phyloP scores from a whole-genome alignment of 768 basidiomycete genomes.

The Kwoniella heveanensis region DNA sequence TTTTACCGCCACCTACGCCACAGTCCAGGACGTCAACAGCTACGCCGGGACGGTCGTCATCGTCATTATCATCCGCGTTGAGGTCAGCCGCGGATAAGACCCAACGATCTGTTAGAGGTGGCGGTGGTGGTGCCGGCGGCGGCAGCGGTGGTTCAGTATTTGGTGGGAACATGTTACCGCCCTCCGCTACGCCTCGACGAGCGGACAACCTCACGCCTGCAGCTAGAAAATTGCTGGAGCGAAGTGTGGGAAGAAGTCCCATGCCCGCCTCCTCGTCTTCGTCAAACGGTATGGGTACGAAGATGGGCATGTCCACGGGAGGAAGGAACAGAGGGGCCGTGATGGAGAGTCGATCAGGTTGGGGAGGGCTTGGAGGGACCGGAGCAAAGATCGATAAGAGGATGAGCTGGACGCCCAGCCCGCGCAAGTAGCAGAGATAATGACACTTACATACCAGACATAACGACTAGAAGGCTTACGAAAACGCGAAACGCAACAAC shows the following conservation, averaged over 20 bases:
- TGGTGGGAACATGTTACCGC: slow-evolving; percentile 71
- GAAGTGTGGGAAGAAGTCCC: slow-evolving; percentile 41
- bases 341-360: slow-evolving; percentile 44
- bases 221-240: slow-evolving; percentile 70
- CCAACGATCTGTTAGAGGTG: slow-evolving; percentile 37
- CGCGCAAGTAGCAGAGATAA: slow-evolving; percentile 16
- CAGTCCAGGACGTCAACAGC: slow-evolving; percentile 41
- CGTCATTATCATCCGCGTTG: slow-evolving; percentile 52
- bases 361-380: slow-evolving; percentile 11
- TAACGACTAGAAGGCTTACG: no score
- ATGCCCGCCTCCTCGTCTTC: slow-evolving; percentile 22
- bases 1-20: slow-evolving; percentile 32
- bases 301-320: slow-evolving; percentile 22
- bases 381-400: slow-evolving; percentile 9
- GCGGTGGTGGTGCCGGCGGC: no score
- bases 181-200: slow-evolving; percentile 69
- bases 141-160: slow-evolving; percentile 55
- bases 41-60: slow-evolving; percentile 13
- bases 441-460: no score
- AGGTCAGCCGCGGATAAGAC: slow-evolving; percentile 55
- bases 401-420: slow-evolving; percentile 47
- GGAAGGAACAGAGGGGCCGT: slow-evolving; percentile 42
- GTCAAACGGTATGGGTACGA: neutral
- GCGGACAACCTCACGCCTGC: slow-evolving; percentile 85
- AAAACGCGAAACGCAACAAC: no score